Evolutionary conservation across 306 rosid genomes (phyloP), one percentile per base, ranked within the genome.

Genomic region (Cicer arietinum): DNA sequence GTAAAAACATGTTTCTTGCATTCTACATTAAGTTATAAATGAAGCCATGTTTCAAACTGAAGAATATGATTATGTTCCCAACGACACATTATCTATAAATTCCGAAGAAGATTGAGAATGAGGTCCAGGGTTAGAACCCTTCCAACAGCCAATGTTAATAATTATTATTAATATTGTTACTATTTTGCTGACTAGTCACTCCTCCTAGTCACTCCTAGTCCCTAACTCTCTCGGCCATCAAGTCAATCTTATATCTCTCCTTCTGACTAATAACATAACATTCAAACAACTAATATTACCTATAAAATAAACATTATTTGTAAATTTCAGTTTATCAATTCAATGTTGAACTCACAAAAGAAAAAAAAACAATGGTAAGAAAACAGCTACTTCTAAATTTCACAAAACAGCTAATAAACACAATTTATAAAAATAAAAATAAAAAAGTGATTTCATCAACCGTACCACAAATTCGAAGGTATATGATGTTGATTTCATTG

Each of bases 1-100:
- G 25, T 50, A 68, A 52, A 67, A 61, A 30, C 20, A 61, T 10
- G 42, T 20, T 18, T 63, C 6, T 57, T 45, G 45, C 47, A 58
- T 69, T 51, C 68, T 60, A 64, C 74, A 39, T 18, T 70, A 41
- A 47, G 25, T 76, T 43, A 70, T 10, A 75, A 70, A 16, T 43
- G 39, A 11, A 47, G 53, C 13, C 22, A 9, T 46, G 64, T 20
- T 16, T 56, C 13, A 60, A 44, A 50, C 30, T 18, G 40, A 75
- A 67, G 11, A 14, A 16, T 10, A 62, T 56, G 54, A 45, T 56
- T 62, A 62, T 56, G 70, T 22, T 79, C 7, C 62, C 22, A 25
- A 42, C 48, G 25, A 58, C 8, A 48, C 67, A 75, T 69, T 67
- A 59, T 51, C 17, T 8, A 1, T 4, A 50, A 54, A 30, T 30